Conservation (phyloP, 495 filamentous ascomycete genomes). For the Penicillium robsamsonii region DNA sequence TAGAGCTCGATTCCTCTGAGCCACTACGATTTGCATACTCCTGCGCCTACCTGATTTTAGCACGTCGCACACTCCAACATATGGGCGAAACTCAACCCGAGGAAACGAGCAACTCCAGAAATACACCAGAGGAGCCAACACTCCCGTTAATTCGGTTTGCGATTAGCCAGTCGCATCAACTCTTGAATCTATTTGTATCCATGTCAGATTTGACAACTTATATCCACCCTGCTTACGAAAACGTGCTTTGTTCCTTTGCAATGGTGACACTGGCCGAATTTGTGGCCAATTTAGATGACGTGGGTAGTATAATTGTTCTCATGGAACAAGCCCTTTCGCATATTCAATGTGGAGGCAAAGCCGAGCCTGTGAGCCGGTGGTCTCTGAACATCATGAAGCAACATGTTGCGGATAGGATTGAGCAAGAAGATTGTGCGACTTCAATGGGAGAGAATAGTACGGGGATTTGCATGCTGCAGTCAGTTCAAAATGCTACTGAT, state of each 20-base stretch:
- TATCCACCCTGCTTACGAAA: neutral
- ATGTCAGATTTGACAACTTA: neutral
- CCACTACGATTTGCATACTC: neutral
- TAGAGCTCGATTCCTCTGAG: neutral
- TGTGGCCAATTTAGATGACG: constrained; percentile 4
- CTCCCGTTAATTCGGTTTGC: neutral
- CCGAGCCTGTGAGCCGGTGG: constrained; percentile 23
- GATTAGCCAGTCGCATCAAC: neutral
- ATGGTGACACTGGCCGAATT: neutral
- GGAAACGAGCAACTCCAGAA: neutral
- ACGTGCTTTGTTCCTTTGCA: neutral
- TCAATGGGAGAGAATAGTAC: neutral
- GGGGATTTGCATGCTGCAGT: neutral
- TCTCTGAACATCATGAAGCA: constrained; percentile 20
- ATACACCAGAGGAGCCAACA: neutral
- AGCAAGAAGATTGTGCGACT: neutral
- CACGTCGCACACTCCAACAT: neutral
- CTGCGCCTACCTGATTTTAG: neutral
- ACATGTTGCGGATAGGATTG: constrained; percentile 8
- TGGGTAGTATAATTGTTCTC: constrained; percentile 3
- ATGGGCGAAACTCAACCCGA: neutral
- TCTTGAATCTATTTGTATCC: neutral
- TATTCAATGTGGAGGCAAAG: constrained; percentile 20
- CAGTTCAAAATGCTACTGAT: neutral
- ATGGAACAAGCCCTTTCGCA: constrained; percentile 18